A percentile compares a stretch with the other conserved stretches of the same genome.
Conservation (phyloP, 1,139 yeast genomes). For the Yamadazyma oceani region DNA sequence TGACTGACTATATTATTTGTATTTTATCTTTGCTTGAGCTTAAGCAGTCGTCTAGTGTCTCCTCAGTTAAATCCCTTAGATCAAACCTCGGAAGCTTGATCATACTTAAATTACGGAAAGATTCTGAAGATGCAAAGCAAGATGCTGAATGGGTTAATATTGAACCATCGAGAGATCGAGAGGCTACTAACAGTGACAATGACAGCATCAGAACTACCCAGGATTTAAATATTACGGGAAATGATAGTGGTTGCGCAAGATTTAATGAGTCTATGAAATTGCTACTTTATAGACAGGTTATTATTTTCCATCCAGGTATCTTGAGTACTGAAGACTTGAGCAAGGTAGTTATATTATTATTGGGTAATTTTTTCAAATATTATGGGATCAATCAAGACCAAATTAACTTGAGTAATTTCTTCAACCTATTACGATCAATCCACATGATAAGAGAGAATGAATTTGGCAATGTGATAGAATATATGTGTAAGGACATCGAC, state of each 20-base stretch:
- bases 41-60: conserved; percentile 13
- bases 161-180: background rate
- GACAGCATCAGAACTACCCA: background rate
- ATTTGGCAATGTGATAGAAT: conserved; percentile 19
- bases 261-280: conserved; percentile 27
- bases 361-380: conserved; percentile 31
- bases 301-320: conserved; percentile 34
- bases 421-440: conserved; percentile 39
- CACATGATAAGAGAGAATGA: conserved; percentile 33
- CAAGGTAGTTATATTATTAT: conserved; percentile 29
- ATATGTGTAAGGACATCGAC: conserved; percentile 19
- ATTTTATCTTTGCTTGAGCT: conserved; percentile 35
- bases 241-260: conserved; percentile 5
- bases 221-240: no score
- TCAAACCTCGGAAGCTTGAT: conserved; percentile 31
- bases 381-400: conserved; percentile 16
- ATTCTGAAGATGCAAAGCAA: conserved; percentile 16
- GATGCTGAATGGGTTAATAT: background rate
- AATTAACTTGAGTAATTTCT: conserved; percentile 25
- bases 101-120: conserved; percentile 25
- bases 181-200: no score
- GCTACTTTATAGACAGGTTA: conserved; percentile 46
- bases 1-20: conserved; percentile 30
- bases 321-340: conserved; percentile 32
- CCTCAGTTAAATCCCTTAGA: conserved; percentile 20